Percentiles rank a stretch among this genome's conserved stretches.
Conservation (phyloP, 495 filamentous ascomycete genomes). For the Aspergillus olivimuriae region DNA sequence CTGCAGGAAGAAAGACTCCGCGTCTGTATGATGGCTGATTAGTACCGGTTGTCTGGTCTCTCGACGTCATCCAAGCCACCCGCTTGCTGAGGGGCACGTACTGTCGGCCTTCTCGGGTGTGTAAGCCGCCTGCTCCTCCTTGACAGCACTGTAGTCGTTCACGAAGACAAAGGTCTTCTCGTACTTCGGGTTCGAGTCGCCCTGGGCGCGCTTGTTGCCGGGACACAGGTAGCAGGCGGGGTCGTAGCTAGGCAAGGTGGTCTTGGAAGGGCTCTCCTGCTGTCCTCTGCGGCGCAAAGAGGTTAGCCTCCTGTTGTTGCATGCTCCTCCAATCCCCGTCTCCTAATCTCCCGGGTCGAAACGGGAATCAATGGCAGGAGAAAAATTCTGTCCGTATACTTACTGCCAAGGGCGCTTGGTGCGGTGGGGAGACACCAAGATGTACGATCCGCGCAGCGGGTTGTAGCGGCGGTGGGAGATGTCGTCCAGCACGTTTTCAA, state of each 20-base stretch:
- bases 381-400: conserved; percentile 31
- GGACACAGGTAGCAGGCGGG: conserved; percentile 94
- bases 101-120: conserved; percentile 45
- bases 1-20: conserved; percentile 71
- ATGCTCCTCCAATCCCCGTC: background rate
- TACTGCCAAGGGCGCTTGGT: conserved; percentile 99
- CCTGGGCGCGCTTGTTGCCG: conserved; percentile 84
- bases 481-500: conserved; percentile 77
- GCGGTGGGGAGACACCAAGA: conserved; percentile 91
- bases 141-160: conserved; percentile 96
- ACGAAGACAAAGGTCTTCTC: conserved; percentile 87
- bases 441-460: conserved; percentile 78
- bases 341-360: no score
- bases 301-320: conserved; percentile 1
- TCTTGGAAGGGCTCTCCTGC: conserved; percentile 76
- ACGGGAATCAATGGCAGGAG: no score
- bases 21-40: conserved; percentile 36
- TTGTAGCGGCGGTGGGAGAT: conserved; percentile 96
- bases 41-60: background rate
- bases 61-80: background rate
- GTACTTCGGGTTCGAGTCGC: conserved; percentile 83
- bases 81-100: no score
- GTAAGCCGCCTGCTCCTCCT: conserved; percentile 79
- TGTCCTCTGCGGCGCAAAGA: conserved; percentile 57
- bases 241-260: conserved; percentile 73